Conservation (phyloP, 768 basidiomycete genomes). For the Macrolepiota albuminosa region DNA sequence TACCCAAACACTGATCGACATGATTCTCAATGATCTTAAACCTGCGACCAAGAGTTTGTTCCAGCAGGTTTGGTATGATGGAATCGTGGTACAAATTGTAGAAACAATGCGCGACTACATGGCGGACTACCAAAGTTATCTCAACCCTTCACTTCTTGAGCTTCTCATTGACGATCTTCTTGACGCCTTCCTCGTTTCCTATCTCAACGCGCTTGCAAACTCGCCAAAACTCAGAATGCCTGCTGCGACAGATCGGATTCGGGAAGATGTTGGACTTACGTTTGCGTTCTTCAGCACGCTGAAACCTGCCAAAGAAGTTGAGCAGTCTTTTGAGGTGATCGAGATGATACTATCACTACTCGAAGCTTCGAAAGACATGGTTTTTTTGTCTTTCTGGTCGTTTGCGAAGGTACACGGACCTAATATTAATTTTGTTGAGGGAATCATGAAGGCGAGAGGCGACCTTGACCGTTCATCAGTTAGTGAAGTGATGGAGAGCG, state of each 20-base stretch:
- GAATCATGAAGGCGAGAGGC: slow-evolving; percentile 81
- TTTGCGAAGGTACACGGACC: slow-evolving; percentile 95
- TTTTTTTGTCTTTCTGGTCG: slow-evolving; percentile 89
- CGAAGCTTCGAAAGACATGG: slow-evolving; percentile 83
- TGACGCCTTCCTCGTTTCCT: slow-evolving; percentile 84
- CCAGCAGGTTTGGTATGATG: slow-evolving; percentile 86
- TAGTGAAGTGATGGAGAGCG: slow-evolving; percentile 89
- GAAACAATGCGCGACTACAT: slow-evolving; percentile 97
- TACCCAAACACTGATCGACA: slow-evolving; percentile 88
- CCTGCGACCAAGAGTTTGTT: slow-evolving; percentile 83
- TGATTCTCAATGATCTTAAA: slow-evolving; percentile 93
- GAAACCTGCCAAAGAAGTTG: slow-evolving; percentile 76
- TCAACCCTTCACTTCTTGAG: slow-evolving; percentile 88
- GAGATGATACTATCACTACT: slow-evolving; percentile 79
- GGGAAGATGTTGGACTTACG: slow-evolving; percentile 71
- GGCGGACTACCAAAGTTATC: slow-evolving; percentile 87
- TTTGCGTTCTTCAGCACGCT: slow-evolving; percentile 79
- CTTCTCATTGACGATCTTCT: slow-evolving; percentile 90
- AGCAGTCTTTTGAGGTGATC: slow-evolving; percentile 78
- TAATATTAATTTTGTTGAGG: slow-evolving; percentile 87
- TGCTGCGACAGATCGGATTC: slow-evolving; percentile 75
- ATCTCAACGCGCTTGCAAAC: slow-evolving; percentile 83
- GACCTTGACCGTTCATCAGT: slow-evolving; percentile 88
- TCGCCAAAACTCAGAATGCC: slow-evolving; percentile 86
- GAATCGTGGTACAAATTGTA: slow-evolving; percentile 80